These are phyloP conservation scores for Saturnispora diversa DNA, from an alignment of 805 yeast species.

Conservation along the genomic window DNA sequence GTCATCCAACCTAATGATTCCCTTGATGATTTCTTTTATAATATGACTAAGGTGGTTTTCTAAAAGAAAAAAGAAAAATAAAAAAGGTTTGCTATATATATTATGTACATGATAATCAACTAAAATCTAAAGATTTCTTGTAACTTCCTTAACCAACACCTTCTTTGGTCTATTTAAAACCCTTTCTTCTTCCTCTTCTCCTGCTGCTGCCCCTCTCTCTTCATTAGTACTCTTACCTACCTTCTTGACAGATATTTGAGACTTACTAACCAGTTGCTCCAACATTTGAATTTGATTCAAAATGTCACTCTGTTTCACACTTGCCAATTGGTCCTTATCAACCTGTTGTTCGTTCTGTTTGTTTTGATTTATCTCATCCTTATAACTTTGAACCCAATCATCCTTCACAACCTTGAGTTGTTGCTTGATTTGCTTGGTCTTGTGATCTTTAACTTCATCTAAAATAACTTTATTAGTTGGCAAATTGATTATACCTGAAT, in stretches of 20 bases:
- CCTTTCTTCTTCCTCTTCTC: constrained; percentile 6
- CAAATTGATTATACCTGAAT: constrained; percentile 16
- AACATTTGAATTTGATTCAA: constrained; percentile 18
- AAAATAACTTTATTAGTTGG: constrained; percentile 23
- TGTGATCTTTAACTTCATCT: constrained; percentile 12
- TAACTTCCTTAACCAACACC: constrained; percentile 11
- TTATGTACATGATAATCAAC: neutral
- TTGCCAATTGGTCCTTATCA: constrained; percentile 4
- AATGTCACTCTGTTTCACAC: constrained; percentile 11
- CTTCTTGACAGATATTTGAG: constrained; percentile 12
- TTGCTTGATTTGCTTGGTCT: constrained; percentile 16
- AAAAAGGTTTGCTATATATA: neutral
- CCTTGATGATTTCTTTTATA: constrained; percentile 40
- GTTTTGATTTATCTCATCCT: constrained; percentile 8
- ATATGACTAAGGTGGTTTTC: constrained; percentile 17
- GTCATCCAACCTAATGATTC: constrained; percentile 37
- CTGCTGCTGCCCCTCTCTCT: neutral
- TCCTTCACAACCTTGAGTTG: constrained; percentile 21
- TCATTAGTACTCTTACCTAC: too few relatives aligned
- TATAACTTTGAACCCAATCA: constrained; percentile 14
- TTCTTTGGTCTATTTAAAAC: constrained; percentile 13
- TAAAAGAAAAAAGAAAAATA: neutral
- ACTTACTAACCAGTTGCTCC: constrained; percentile 18
- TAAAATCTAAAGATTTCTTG: constrained; percentile 11
- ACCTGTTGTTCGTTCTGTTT: neutral